phyloP scores from a whole-genome alignment of 345 rosid genomes.

The Adansonia digitata region DNA sequence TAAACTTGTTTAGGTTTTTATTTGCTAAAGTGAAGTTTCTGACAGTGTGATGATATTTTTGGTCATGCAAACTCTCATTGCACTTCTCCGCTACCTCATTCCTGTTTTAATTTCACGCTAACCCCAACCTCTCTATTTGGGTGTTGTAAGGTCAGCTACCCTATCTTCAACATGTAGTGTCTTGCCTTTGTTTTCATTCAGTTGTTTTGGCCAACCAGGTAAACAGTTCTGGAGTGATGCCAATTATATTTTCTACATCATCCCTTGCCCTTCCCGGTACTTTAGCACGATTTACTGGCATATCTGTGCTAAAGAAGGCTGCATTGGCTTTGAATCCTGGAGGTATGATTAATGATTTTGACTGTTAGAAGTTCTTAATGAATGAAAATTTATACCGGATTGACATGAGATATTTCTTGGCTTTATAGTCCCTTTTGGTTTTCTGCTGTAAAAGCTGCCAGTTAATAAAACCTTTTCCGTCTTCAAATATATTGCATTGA shows the following conservation, averaged over 20 bases:
- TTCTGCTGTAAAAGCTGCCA: not conserved
- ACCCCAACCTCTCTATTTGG: not conserved
- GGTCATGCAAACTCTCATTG: not conserved
- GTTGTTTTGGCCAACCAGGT: slow-evolving; percentile 14
- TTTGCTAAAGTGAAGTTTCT: not conserved
- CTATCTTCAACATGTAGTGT: not conserved
- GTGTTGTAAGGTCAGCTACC: not conserved
- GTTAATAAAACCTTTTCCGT: not conserved
- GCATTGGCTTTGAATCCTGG: slow-evolving; percentile 88
- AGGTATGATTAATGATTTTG: slow-evolving; percentile 39
- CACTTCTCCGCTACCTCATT: not conserved
- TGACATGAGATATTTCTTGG: not conserved
- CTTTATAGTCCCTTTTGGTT: not conserved
- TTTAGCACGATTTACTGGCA: slow-evolving; percentile 83
- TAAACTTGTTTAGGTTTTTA: not conserved
- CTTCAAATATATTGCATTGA: not conserved
- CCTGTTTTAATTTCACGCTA: not conserved
- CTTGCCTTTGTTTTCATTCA: not conserved
- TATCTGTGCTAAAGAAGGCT: slow-evolving; percentile 71
- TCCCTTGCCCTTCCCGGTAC: slow-evolving; percentile 95
- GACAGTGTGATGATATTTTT: not conserved
- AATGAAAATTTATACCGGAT: slow-evolving; percentile 1
- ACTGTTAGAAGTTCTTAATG: slow-evolving; percentile 11
- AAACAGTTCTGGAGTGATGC: slow-evolving; percentile 6
- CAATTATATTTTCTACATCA: slow-evolving; percentile 54